Percentiles rank a stretch among this genome's conserved stretches.
Evolutionary conservation across 306 rosid genomes (phyloP).

Genomic region (Hippophae gyantsensis): DNA sequence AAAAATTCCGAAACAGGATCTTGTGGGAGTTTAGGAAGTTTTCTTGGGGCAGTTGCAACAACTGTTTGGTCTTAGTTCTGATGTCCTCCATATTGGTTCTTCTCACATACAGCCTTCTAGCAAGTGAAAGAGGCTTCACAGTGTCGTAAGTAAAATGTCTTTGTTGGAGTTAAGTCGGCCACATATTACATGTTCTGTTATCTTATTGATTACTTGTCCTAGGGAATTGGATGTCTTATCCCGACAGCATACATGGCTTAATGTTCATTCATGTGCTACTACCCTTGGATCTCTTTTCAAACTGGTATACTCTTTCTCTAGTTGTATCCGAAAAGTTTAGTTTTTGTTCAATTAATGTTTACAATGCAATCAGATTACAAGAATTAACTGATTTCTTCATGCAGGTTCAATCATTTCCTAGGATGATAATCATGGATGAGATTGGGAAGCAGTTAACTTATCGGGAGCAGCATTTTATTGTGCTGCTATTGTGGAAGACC

Average conservation of each 20-base stretch:
- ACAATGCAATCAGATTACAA: too few species aligned
- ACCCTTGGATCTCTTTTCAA: slow-evolving; percentile 92
- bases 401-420: slow-evolving; percentile 93
- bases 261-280: slow-evolving; percentile 82
- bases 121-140: slow-evolving; percentile 84
- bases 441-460: slow-evolving; percentile 82
- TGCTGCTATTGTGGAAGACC: background rate
- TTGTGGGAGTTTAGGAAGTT: slow-evolving; percentile 61
- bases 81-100: slow-evolving; percentile 42
- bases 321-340: slow-evolving; percentile 1
- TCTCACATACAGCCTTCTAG: slow-evolving; percentile 57
- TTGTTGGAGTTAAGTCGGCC: background rate
- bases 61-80: slow-evolving; percentile 83
- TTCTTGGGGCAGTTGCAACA: slow-evolving; percentile 88
- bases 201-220: slow-evolving; percentile 17
- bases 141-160: slow-evolving; percentile 47
- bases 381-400: slow-evolving; percentile 10
- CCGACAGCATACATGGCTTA: slow-evolving; percentile 71
- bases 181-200: background rate
- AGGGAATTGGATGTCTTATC: slow-evolving; percentile 94
- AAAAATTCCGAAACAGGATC: slow-evolving; percentile 58
- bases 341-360: background rate
- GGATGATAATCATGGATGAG: slow-evolving; percentile 97
- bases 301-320: slow-evolving; percentile 49
- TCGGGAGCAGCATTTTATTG: background rate